Base-by-base conservation (phyloP, 1,284 basidiomycete species). In the Moesziomyces sp. region DNA sequence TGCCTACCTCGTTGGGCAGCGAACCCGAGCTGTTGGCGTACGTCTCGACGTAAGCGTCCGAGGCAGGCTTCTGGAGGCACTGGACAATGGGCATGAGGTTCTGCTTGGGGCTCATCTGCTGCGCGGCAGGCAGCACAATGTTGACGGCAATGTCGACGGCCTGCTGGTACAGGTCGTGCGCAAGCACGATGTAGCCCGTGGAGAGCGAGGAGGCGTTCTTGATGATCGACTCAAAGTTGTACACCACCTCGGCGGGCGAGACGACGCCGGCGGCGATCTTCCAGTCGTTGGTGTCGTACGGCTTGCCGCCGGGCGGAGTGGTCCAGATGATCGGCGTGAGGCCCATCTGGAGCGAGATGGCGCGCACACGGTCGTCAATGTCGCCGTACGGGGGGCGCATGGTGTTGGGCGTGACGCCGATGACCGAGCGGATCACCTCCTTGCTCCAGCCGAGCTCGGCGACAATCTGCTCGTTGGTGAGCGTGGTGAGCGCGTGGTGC, bases 381-480 rank as follows among this genome's bases (percentile, higher is more conserved):
- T 84, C 82, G 52, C 80, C 82, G 65, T 84, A 83, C 30, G 82
- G 81, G 34, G 82, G 82, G 30, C 78, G 76, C 74, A 80, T 79
- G 64, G 92, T 86, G 67, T 74, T 79, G 50, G 80, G 79, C 14
- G 77, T 77, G 45, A 84, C 77, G 47, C 82, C 82, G 23, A 79
- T 76, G 62, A 79, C 75, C 24, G 72, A 66, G 80, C 90, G 89
- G 86, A 98, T 96, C 55, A 91, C 77, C 85, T 93, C 90, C 74
- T 91, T 91, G 61, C 93, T 92, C 91, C 93, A 97, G 48, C 92
- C 94, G 51, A 98, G 88, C 85, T 97, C 94, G 24, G 94, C 94
- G 21, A 97, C 93, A 65, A 97, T 89, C 86, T 97, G 87, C 81
- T 90, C 90, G 82, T 90, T 98, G 49, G 92, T 90, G 65, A 94